Base-by-base conservation (phyloP, 129 eudicot genomes). In the Saposhnikovia divaricata region DNA sequence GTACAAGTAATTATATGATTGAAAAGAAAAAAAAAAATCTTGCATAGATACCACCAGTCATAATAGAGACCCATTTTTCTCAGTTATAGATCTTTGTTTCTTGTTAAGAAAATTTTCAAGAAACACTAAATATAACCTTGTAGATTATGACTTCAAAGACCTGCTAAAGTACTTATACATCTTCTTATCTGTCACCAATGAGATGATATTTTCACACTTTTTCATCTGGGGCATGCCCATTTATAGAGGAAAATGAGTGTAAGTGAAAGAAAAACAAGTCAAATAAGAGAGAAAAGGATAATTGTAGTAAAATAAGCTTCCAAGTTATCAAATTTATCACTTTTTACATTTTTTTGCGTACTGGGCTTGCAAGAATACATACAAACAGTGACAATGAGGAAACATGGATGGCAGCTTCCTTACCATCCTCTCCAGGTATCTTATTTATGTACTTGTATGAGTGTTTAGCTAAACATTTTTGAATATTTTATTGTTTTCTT, bases 381-480 rank as follows among this genome's bases (percentile, higher is more conserved):
- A 82, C 75, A 69, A 48, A 45, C 74, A 82, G 55, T 79, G 84
- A 85, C 72, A 79, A 96, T 96, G 99, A 96, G 98, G 87, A 96
- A 92, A 85, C 97, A 96, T 87, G 99, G 99, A 78, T 96, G 99
- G 99, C 95, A 96, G 83, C 99, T 96, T 81, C 99, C 99, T 40
- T 96, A 96, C 81, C 99, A 96, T 79, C 99, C 99, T 79, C 97
- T 96, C 47, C 99, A 96, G 95, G 99, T 96, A 42, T n/a, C 84
- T 68, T 45, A 78, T 14, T 47, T 42, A 8, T 68, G 16, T n/a
- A 11, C 40, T 28, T 65, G 1, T 65, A 65, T 27, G 39, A 7
- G 39, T 27, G 13, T 28, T 8, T 66, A 31, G 19, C 19, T 68
- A 55, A 71, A 21, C 5, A 11, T 13, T 42, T 21, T 18, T 7